Evolutionary conservation across 2,329 filamentous ascomycete genomes (phyloP).

Genomic region (Aureobasidium lini): DNA sequence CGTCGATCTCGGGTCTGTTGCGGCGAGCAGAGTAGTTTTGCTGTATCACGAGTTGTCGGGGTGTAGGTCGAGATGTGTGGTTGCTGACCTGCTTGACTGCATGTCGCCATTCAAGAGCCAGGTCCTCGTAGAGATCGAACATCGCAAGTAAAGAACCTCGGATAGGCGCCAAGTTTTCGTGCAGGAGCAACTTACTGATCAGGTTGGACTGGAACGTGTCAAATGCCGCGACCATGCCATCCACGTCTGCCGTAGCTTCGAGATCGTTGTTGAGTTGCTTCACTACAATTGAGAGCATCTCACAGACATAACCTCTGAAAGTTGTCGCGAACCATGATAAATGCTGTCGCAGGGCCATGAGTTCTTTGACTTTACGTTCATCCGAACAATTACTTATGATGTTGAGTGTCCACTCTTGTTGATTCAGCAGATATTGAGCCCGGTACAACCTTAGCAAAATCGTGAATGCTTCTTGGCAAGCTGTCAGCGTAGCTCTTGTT

Average conservation of each 20-base stretch:
- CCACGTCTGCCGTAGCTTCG: conserved; percentile 59
- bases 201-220: conserved; percentile 54
- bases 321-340: conserved; percentile 72
- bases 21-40: neutral
- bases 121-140: conserved; percentile 64
- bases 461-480: conserved; percentile 66
- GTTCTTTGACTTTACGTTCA: neutral
- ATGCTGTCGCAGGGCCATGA: conserved; percentile 49
- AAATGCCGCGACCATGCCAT: conserved; percentile 71
- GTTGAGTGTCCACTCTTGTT: conserved; percentile 20
- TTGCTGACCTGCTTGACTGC: neutral
- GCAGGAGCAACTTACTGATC: conserved; percentile 62
- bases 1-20: conserved; percentile 13
- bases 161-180: conserved; percentile 61
- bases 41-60: neutral
- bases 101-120: conserved; percentile 52
- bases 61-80: neutral
- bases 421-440: conserved; percentile 54
- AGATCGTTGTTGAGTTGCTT: conserved; percentile 52
- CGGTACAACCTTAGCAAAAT: conserved; percentile 72
- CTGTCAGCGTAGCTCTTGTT: conserved; percentile 52
- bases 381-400: neutral
- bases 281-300: conserved; percentile 57
- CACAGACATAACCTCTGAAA: conserved; percentile 68
- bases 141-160: conserved; percentile 65